Conservation (phyloP, 768 basidiomycete species). For the Hygrophoropsis aurantiaca region DNA sequence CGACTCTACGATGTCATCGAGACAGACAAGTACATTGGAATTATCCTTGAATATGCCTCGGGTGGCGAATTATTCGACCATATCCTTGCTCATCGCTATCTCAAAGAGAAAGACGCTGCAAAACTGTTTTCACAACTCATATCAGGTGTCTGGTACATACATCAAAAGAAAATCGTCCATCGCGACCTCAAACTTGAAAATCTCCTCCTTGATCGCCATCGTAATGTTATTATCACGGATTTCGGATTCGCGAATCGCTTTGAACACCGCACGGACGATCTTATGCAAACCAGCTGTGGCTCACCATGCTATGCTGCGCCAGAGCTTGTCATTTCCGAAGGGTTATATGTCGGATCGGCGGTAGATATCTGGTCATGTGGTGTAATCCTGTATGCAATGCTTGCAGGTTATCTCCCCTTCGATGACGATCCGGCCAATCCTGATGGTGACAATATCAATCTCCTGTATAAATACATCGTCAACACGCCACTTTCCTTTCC, state of each 20-base stretch:
- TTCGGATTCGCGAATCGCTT: conserved; percentile 99
- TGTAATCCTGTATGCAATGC: conserved; percentile 95
- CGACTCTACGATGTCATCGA: conserved; percentile 98
- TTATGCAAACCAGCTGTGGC: conserved; percentile 98
- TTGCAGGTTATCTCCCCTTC: conserved; percentile 97
- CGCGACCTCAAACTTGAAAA: conserved; percentile 99
- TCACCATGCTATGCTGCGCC: conserved; percentile 98
- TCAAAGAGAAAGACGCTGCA: conserved; percentile 91
- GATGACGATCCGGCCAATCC: conserved; percentile 99
- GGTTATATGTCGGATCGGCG: conserved; percentile 93
- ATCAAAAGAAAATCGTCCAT: conserved; percentile 98
- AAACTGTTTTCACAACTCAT: conserved; percentile 98
- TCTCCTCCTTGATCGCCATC: conserved; percentile 91
- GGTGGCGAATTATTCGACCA: conserved; percentile 99
- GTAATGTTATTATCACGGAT: conserved; percentile 99
- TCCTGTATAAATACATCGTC: conserved; percentile 98
- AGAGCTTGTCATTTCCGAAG: conserved; percentile 96
- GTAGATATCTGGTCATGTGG: conserved; percentile 99
- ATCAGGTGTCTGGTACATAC: conserved; percentile 98
- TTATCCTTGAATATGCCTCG: conserved; percentile 97
- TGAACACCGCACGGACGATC: conserved; percentile 87
- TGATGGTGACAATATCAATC: conserved; percentile 98
- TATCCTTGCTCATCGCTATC: conserved; percentile 95
- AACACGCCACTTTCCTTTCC: conserved; percentile 96
- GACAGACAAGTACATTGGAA: conserved; percentile 99